Conservation (phyloP, 1,139 yeast species). For the Diutina mesorugosa region DNA sequence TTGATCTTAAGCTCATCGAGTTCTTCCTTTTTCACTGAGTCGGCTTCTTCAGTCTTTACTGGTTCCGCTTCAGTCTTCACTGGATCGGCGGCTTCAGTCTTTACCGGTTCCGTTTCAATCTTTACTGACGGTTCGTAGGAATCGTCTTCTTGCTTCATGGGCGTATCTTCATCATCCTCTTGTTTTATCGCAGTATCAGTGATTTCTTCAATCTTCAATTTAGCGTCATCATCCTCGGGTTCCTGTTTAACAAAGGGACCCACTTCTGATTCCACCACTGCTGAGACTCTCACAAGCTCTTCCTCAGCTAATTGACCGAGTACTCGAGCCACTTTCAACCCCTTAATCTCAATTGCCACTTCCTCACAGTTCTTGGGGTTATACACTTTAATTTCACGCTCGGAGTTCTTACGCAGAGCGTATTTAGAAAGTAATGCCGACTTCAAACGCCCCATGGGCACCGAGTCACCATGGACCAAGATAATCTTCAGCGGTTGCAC, state of each 20-base stretch:
- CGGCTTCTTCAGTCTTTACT: background rate
- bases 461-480: slow-evolving; percentile 95
- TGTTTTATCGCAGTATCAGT: background rate
- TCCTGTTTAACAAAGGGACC: slow-evolving; percentile 6
- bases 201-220: background rate
- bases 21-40: slow-evolving; percentile 6
- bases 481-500: slow-evolving; percentile 77
- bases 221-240: slow-evolving; percentile 4
- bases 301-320: slow-evolving; percentile 5
- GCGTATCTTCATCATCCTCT: slow-evolving; percentile 1
- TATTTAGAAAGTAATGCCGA: slow-evolving; percentile 87
- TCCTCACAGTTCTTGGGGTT: slow-evolving; percentile 90
- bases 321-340: slow-evolving; percentile 64
- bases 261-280: slow-evolving; percentile 6
- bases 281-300: slow-evolving; percentile 5
- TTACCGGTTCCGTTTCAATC: slow-evolving; percentile 8
- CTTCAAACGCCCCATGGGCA: slow-evolving; percentile 94
- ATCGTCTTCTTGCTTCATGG: slow-evolving; percentile 3
- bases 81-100: slow-evolving; percentile 8
- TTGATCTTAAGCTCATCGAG: slow-evolving; percentile 14
- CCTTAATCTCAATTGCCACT: slow-evolving; percentile 64
- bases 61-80: background rate
- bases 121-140: slow-evolving; percentile 2
- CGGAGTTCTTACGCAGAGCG: slow-evolving; percentile 70
- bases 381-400: slow-evolving; percentile 81